Percentiles rank a stretch among this genome's conserved stretches.
Conservation (phyloP, 2,329 filamentous ascomycete genomes). For the Phialophora macrospora region DNA sequence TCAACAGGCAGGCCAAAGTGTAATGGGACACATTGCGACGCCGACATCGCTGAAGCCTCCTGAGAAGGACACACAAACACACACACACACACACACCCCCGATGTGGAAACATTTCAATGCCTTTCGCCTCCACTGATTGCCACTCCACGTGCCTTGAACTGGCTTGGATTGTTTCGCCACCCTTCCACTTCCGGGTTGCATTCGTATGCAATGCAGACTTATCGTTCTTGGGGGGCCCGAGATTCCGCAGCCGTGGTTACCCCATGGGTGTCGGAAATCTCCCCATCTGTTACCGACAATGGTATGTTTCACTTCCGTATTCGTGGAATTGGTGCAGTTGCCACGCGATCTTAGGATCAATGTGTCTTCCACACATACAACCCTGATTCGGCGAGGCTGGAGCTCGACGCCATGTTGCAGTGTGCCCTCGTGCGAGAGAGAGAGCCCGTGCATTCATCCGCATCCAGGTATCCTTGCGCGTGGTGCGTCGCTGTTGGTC, state of each 20-base stretch:
- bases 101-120: not conserved
- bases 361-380: not conserved
- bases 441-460: not conserved
- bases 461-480: not conserved
- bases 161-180: not conserved
- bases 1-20: not conserved
- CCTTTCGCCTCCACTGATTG: not conserved
- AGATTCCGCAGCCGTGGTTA: constrained; percentile 13
- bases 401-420: not conserved
- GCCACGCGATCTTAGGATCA: not conserved
- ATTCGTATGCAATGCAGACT: not conserved
- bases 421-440: not conserved
- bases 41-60: not conserved
- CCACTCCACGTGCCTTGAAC: not conserved
- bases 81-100: not conserved
- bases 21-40: not conserved
- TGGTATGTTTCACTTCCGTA: not conserved
- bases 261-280: constrained; percentile 1
- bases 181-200: not conserved
- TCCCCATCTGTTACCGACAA: not conserved
- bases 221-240: not conserved
- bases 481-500: not conserved
- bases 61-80: not conserved
- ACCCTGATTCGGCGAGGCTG: not conserved
- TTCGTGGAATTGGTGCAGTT: not conserved